Evolutionary conservation across 768 basidiomycete genomes (phyloP).

Genomic region (Candolleomyces eurysporus): DNA sequence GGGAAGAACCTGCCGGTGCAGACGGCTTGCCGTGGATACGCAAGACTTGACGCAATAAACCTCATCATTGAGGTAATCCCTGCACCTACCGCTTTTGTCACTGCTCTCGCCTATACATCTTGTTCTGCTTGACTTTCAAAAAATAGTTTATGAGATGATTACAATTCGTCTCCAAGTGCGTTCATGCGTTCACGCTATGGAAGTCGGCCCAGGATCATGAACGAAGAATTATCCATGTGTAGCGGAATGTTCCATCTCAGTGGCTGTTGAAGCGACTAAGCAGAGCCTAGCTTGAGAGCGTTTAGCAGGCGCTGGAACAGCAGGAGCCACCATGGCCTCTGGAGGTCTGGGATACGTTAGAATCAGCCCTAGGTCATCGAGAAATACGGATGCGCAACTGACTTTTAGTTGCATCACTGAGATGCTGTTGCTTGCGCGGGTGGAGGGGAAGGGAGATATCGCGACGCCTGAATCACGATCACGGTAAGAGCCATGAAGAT

Average conservation of each 20-base stretch:
- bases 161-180: too few species aligned
- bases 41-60: background rate
- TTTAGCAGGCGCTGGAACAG: too few species aligned
- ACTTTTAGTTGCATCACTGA: too few species aligned
- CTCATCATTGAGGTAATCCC: background rate
- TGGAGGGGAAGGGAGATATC: background rate
- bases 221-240: too few species aligned
- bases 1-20: background rate
- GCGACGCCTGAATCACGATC: background rate
- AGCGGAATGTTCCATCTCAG: too few species aligned
- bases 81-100: background rate
- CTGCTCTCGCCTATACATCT: background rate
- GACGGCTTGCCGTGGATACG: background rate
- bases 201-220: too few species aligned
- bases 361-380: background rate
- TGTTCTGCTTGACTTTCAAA: background rate
- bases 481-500: constrained; percentile 19
- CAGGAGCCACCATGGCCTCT: too few species aligned
- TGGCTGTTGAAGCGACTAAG: too few species aligned
- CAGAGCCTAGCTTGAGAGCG: too few species aligned
- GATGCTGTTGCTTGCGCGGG: background rate
- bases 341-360: too few species aligned
- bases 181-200: too few species aligned
- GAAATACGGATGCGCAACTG: background rate
- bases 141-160: too few species aligned